Conservation (phyloP, 2,329 filamentous ascomycete species). For the Aurifilum marmelostoma region DNA sequence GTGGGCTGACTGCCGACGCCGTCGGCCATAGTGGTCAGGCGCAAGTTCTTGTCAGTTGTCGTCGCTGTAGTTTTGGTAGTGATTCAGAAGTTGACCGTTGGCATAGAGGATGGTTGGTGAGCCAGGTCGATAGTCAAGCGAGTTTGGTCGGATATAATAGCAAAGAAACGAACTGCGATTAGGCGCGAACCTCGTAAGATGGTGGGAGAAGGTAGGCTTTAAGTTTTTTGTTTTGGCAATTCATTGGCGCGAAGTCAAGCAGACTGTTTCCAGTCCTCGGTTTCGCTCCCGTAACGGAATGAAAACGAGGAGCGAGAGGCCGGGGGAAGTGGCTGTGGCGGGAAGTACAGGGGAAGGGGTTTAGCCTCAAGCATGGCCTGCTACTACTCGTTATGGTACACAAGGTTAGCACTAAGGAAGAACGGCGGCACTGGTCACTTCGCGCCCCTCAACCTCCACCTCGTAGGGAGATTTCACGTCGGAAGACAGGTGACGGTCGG, state of each 20-base stretch:
- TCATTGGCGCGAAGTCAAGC: background rate
- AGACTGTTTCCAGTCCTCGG: background rate
- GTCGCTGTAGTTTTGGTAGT: background rate
- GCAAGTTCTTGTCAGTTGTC: background rate
- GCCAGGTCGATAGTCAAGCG: background rate
- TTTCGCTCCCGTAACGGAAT: background rate
- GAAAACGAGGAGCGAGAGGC: background rate
- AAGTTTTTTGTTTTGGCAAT: background rate
- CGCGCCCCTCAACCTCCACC: background rate
- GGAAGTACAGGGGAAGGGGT: background rate
- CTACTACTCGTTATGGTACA: background rate
- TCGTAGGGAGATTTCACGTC: background rate
- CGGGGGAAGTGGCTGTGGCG: conserved; percentile 1
- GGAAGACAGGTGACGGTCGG: no score
- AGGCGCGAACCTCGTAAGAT: background rate
- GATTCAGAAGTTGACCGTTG: conserved; percentile 4
- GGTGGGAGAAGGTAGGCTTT: background rate
- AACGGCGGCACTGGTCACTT: background rate
- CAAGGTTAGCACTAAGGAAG: background rate
- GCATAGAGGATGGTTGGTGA: background rate
- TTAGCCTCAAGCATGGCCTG: background rate
- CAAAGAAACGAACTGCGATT: background rate
- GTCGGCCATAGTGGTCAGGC: background rate
- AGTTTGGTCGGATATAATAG: background rate
- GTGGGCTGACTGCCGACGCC: conserved; percentile 16